Evolutionary conservation across 768 basidiomycete species (phyloP), one percentile per base, ranked within the genome.

Genomic region (Lactifluus subvellereus): DNA sequence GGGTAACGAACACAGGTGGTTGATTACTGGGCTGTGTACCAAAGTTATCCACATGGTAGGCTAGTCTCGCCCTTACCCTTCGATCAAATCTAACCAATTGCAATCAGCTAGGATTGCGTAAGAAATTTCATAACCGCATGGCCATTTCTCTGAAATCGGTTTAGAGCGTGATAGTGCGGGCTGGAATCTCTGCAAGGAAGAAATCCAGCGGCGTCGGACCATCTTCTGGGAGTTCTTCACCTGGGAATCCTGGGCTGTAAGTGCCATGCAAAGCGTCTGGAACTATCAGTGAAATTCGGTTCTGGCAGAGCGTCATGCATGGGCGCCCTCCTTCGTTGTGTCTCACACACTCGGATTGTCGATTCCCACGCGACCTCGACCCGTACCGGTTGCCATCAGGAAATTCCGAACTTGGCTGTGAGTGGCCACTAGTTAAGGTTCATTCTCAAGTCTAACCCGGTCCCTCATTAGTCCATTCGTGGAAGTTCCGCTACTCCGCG

Each of bases 141-240:
- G 4, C 30, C 20, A 50, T n/a, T 3, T 51, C 52, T 40, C 54
- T 60, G 16, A 60, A 54, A 37, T 27, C 53, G 45, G n/a, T 62
- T 38, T 65, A 83, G 83, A 83, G 67, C 78, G 82, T 38, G 82
- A 83, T 67, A 78, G 78, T 61, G 76, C 77, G 18, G 74, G 74
- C 1, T 81, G 80, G 80, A 78, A 77, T 64, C 73, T 84, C 27
- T 72, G 73, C 16, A 64, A 71, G 6, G 77, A 76, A 20, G 82
- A 83, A 61, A 67, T 78, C 4, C 80, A 82, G 63, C 72, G 80
- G 37, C 70, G 77, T 38, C 75, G 83, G 54, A 69, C 74, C 45
- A 58, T 82, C 43, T 84, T 83, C 69, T 84, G 82, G 82, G 82
- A 83, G 60, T 70, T 82, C 9, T 80, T 76, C 66, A 73, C 76